phyloP scores from a whole-genome alignment of 441 rosid species.

The Flueggea neowawraea region DNA sequence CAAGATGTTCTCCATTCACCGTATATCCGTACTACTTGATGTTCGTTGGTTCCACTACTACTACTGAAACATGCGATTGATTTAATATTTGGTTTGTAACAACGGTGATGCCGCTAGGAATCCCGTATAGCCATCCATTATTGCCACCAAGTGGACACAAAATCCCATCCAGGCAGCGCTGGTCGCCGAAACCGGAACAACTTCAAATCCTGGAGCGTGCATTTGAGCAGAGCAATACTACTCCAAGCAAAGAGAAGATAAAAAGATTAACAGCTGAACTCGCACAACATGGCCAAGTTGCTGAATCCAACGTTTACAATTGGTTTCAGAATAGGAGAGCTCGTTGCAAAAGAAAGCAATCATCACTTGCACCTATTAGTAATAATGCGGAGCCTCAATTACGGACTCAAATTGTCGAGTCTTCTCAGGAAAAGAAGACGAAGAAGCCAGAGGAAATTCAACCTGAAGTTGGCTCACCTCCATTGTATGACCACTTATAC shows the following conservation, averaged over 20 bases:
- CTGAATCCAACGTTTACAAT: slow-evolving; percentile 79
- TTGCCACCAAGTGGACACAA: slow-evolving; percentile 38
- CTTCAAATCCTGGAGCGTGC: slow-evolving; percentile 68
- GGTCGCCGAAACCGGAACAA: slow-evolving; percentile 75
- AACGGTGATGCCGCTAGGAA: slow-evolving; percentile 42
- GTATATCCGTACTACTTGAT: too few relatives aligned
- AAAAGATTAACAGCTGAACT: slow-evolving; percentile 60
- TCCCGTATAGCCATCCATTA: slow-evolving; percentile 45
- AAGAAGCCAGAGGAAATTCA: slow-evolving; percentile 28
- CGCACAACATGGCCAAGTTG: slow-evolving; percentile 61
- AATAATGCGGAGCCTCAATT: slow-evolving; percentile 24
- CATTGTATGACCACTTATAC: slow-evolving; percentile 34
- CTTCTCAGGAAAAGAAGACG: slow-evolving; percentile 27
- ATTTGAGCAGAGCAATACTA: slow-evolving; percentile 59
- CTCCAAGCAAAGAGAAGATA: slow-evolving; percentile 62
- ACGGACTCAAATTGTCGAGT: slow-evolving; percentile 2
- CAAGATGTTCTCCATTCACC: too few relatives aligned
- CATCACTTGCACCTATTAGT: slow-evolving; percentile 21
- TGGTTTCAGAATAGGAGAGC: slow-evolving; percentile 93
- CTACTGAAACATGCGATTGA: background rate
- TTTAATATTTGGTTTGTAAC: too few relatives aligned
- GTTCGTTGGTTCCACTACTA: background rate
- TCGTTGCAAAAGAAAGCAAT: slow-evolving; percentile 62
- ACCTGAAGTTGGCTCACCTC: slow-evolving; percentile 22
- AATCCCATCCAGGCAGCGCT: slow-evolving; percentile 66